Base-by-base conservation (phyloP, 371 early-diverging fungal species). In the Mucor ambiguus region DNA sequence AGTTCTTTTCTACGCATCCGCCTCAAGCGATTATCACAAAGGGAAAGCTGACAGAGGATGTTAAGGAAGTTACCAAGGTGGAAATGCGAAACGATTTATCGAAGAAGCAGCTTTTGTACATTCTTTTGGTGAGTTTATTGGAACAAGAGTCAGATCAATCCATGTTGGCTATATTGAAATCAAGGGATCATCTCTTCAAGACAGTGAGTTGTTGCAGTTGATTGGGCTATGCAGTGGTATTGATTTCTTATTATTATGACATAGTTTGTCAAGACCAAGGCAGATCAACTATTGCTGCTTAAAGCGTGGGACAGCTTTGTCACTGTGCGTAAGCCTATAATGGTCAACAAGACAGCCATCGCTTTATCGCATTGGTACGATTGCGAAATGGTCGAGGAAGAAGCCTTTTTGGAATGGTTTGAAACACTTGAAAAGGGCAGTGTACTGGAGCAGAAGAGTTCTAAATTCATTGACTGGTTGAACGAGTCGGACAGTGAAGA, bases 21-120 rank as follows among this genome's bases (percentile, higher is more conserved):
- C 63, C 32, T 70, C 41, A 41, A n/a, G 33, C 32, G n/a, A 61
- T 41, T 20, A 30, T 11, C 20, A 62, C 52, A 18, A 60, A 67
- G 46, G 75, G 69, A n/a, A 74, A 75, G 38, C 58, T 82, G 10
- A 59, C 67, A 18, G 87, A 88, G 4, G 90, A 90, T 73, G 81
- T 89, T 35, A 92, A 92, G 70, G 90, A 90, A 69, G 84, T 90
- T 35, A 92, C 90, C 2, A 86, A 89, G 33, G 63, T 90, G 35
- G 92, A 92, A 72, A 90, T 91, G 82, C 81, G 89, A n/a, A 87
- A 92, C 63, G 89, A 89, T 61, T 67, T 92, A 68, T 81, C 87
- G 52, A 92, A 90, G 76, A 84, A 78, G 14, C 87, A 89, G 64
- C 60, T 92, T 14, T 81, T 89, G 35, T 83, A 70, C 61, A 83